Evolutionary conservation across 1,284 basidiomycete species (phyloP).

Genomic region (Macrocystidia cucumis): DNA sequence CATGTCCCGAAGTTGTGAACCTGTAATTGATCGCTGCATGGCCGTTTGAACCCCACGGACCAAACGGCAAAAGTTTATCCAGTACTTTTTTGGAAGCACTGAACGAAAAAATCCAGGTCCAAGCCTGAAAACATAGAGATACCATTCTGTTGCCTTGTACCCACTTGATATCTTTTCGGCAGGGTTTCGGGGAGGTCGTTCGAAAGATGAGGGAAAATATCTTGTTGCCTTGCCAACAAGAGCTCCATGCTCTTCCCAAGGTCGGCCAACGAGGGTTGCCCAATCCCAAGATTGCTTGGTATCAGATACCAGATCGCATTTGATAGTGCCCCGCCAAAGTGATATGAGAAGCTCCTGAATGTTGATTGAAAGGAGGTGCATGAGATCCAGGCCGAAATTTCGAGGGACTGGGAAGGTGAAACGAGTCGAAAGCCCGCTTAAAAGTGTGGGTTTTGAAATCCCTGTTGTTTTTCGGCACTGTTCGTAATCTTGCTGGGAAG

Average conservation of each 20-base stretch:
- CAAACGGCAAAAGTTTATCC: background rate
- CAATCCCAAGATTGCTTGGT: constrained; percentile 23
- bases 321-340: constrained; percentile 21
- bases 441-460: constrained; percentile 26
- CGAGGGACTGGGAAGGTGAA: constrained; percentile 17
- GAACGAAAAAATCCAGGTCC: constrained; percentile 9
- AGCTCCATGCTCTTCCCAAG: constrained; percentile 28
- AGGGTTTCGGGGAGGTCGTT: constrained; percentile 26
- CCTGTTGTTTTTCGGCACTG: constrained; percentile 20
- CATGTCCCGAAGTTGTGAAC: constrained; percentile 7
- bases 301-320: constrained; percentile 10
- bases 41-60: constrained; percentile 12
- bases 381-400: constrained; percentile 23
- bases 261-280: constrained; percentile 18
- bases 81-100: constrained; percentile 1
- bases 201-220: constrained; percentile 23
- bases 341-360: constrained; percentile 21
- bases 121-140: constrained; percentile 26
- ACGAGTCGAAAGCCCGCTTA: constrained; percentile 15
- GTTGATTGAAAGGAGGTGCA: constrained; percentile 26
- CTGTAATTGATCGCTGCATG: constrained; percentile 11
- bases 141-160: constrained; percentile 31
- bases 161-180: constrained; percentile 29
- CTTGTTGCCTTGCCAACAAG: constrained; percentile 15
- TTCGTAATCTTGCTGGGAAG: constrained; percentile 18